Evolutionary conservation across 768 basidiomycete species (phyloP).

Genomic region (Pholiota molesta): DNA sequence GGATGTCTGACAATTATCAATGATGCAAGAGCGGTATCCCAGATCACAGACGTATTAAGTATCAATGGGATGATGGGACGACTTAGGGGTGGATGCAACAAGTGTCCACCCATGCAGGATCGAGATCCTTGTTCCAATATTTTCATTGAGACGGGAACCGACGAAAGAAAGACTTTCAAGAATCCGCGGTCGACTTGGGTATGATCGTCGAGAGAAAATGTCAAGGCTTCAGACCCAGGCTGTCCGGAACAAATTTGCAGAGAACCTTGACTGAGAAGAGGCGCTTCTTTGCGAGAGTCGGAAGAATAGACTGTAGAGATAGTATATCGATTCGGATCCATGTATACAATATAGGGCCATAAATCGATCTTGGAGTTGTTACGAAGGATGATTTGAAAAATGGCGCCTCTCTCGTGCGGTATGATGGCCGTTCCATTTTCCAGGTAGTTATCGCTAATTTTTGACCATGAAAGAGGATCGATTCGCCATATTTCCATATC

Average conservation of each 20-base stretch:
- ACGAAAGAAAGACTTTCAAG: slow-evolving; percentile 61
- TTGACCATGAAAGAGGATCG: slow-evolving; percentile 46
- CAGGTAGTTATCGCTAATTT: slow-evolving; percentile 49
- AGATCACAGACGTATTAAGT: neutral
- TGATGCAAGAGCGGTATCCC: slow-evolving; percentile 1
- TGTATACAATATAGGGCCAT: slow-evolving; percentile 66
- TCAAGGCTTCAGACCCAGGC: slow-evolving; percentile 48
- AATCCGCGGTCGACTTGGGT: slow-evolving; percentile 46
- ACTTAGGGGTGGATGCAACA: neutral
- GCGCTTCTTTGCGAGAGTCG: slow-evolving; percentile 38
- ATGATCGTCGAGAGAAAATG: slow-evolving; percentile 41
- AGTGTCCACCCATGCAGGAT: neutral
- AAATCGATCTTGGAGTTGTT: slow-evolving; percentile 55
- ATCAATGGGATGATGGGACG: neutral
- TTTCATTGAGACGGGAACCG: slow-evolving; percentile 17
- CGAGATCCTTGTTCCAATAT: neutral
- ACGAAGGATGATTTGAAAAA: slow-evolving; percentile 51
- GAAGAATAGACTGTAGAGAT: slow-evolving; percentile 62
- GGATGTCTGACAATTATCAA: neutral
- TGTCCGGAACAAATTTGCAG: slow-evolving; percentile 46
- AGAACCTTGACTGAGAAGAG: slow-evolving; percentile 42
- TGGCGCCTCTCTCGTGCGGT: slow-evolving; percentile 39
- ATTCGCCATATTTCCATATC: slow-evolving; percentile 56
- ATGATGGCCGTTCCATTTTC: slow-evolving; percentile 51
- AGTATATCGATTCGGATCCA: slow-evolving; percentile 58